Evolutionary conservation across 768 basidiomycete species (phyloP), one percentile per base, ranked within the genome.

Genomic region (Ephemerocybe angulata): DNA sequence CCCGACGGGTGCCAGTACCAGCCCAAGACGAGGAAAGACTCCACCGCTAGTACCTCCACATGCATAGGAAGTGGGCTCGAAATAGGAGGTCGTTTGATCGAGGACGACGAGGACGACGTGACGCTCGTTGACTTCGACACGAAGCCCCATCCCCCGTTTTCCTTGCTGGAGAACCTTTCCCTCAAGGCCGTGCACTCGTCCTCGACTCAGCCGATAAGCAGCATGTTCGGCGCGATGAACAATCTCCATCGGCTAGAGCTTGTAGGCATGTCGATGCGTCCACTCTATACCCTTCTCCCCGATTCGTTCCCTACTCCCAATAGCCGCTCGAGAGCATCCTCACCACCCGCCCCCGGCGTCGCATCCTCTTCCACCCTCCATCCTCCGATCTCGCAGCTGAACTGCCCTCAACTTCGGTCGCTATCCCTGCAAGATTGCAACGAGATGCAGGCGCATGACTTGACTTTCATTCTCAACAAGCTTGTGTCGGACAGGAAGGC

Each of bases 141-240:
- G 25, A 52, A 64, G 29, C 65, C 66, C 29, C 66, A 67, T 1
- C 64, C 67, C 17, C 62, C 67, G 10, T 74, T 75, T 63, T 73
- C 74, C 31, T 63, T 63, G 7, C 67, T 79, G 21, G 66, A 68
- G 35, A 56, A 60, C 22, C 65, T 79, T 4, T 64, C 68, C 19
- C 65, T 79, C 15, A 68, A 63, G 40, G 59, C 65, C 28, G 72
- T 81, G 25, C 70, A 73, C 40, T 68, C 75, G 10, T 31, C 48
- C 6, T 69, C 69, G 40, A 57, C 67, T n/a, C 53, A 52, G 8
- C 63, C 70, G 1, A 59, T 77, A 2, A 62, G 65, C 21, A 57
- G 63, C 12, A 68, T 76, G 49, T 72, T 73, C 56, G 60, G 49
- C 44, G 58, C 69, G n/a, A 59, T 70, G 13, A 55, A 58, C 10